These are phyloP conservation scores for Aspergillus bombycis DNA, from an alignment of 2,329 filamentous ascomycete species.

Conservation along the genomic window DNA sequence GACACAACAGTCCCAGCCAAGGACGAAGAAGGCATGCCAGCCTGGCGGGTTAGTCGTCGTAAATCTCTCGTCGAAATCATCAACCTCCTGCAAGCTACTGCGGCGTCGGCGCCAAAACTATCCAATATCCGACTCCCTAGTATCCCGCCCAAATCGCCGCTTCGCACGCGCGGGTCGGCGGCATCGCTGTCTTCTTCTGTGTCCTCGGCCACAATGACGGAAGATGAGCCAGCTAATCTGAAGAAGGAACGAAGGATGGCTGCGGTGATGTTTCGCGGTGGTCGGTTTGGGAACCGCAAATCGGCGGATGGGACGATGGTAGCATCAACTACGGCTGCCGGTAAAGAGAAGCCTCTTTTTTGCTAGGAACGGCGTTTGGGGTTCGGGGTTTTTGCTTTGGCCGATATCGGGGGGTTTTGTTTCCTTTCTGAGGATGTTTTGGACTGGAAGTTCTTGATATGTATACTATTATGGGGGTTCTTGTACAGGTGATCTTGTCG, in stretches of 20 bases:
- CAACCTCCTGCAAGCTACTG: constrained; percentile 17
- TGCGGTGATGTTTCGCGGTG: constrained; percentile 3
- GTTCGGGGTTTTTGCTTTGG: constrained; percentile 19
- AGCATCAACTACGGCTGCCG: neutral
- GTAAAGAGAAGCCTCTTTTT: constrained; percentile 23
- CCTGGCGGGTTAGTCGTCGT: constrained; percentile 18
- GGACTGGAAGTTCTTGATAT: neutral
- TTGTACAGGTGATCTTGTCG: neutral
- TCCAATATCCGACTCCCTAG: constrained; percentile 3
- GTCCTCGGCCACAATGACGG: neutral
- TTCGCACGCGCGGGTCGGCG: neutral
- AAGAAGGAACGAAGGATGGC: constrained; percentile 12
- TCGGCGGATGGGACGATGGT: neutral
- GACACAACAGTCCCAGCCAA: neutral
- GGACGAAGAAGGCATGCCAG: constrained; percentile 7
- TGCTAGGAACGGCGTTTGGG: constrained; percentile 24
- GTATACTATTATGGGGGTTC: neutral
- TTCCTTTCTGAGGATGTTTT: neutral
- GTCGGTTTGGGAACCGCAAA: neutral
- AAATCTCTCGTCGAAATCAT: constrained; percentile 27
- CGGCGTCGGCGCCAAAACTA: constrained; percentile 10
- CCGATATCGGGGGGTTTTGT: constrained; percentile 14
- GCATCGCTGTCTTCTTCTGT: neutral
- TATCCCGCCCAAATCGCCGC: neutral
- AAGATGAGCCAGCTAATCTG: neutral